A percentile compares a stretch with the other conserved stretches of the same genome.
These are phyloP conservation scores for Isabelozyma pseudorhagii DNA, from an alignment of 805 yeast genomes.

Conservation along the genomic window DNA sequence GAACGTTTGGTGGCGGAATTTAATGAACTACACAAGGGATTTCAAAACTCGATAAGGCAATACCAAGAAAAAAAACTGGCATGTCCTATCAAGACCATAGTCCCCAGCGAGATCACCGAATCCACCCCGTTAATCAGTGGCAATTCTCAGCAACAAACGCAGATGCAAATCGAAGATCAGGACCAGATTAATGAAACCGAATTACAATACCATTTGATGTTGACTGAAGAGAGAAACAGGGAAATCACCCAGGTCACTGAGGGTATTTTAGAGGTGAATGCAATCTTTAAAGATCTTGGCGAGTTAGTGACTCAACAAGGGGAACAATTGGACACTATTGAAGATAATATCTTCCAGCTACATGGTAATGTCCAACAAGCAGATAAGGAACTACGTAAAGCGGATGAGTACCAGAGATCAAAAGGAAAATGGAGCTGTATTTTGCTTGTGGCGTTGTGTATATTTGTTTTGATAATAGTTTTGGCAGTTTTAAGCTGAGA, in stretches of 20 bases:
- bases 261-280: constrained; percentile 81
- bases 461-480: constrained; percentile 57
- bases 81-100: constrained; percentile 12
- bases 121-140: constrained; percentile 37
- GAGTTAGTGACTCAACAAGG: constrained; percentile 82
- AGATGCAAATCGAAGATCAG: constrained; percentile 32
- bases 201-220: constrained; percentile 57
- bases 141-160: constrained; percentile 18
- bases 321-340: constrained; percentile 77
- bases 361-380: constrained; percentile 69
- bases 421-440: constrained; percentile 75
- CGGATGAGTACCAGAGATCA: constrained; percentile 69
- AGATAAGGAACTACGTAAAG: constrained; percentile 63
- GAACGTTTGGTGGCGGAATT: constrained; percentile 58
- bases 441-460: constrained; percentile 53
- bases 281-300: constrained; percentile 80
- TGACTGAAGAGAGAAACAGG: constrained; percentile 69
- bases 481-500: constrained; percentile 48
- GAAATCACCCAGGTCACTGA: constrained; percentile 71
- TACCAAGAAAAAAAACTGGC: constrained; percentile 48
- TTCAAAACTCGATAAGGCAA: constrained; percentile 40
- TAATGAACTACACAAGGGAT: constrained; percentile 40
- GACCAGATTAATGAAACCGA: constrained; percentile 45
- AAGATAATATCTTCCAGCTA: constrained; percentile 67
- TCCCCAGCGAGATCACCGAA: constrained; percentile 14